Percentiles rank a stretch among this genome's conserved stretches.
These are phyloP conservation scores for Nothophoma quercina DNA, from an alignment of 2,329 filamentous ascomycete genomes.

Conservation along the genomic window DNA sequence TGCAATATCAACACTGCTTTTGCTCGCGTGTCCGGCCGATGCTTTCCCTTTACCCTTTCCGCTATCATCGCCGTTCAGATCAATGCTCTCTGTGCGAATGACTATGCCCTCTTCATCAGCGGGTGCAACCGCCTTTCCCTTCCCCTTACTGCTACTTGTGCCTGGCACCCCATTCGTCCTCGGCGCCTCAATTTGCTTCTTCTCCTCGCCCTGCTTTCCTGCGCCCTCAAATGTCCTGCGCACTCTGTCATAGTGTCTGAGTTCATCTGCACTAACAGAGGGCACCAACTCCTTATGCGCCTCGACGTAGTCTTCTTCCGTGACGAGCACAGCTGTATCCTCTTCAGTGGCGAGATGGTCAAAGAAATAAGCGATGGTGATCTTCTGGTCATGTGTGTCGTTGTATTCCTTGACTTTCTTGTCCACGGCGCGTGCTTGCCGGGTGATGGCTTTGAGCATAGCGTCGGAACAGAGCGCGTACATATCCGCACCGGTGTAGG, in stretches of 20 bases:
- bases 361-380: constrained; percentile 94
- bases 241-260: constrained; percentile 89
- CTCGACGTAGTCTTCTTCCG: constrained; percentile 83
- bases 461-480: constrained; percentile 97
- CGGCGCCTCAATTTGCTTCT: constrained; percentile 20
- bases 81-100: constrained; percentile 50
- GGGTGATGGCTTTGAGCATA: constrained; percentile 98
- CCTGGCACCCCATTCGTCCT: background rate
- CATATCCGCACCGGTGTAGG: constrained; percentile 96
- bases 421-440: constrained; percentile 85
- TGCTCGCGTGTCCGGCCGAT: constrained; percentile 42
- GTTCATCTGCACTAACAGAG: constrained; percentile 88
- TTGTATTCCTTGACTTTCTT: constrained; percentile 79
- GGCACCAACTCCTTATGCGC: constrained; percentile 89
- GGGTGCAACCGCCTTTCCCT: constrained; percentile 44
- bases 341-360: constrained; percentile 85
- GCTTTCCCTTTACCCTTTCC: constrained; percentile 47
- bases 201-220: constrained; percentile 55
- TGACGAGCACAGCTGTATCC: constrained; percentile 87
- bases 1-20: constrained; percentile 45
- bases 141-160: constrained; percentile 30
- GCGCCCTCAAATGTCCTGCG: constrained; percentile 80
- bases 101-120: constrained; percentile 51
- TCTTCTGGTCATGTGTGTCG: constrained; percentile 53
- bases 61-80: constrained; percentile 26